Conservation (phyloP, 106 monocot species). For the Allium sativum region DNA sequence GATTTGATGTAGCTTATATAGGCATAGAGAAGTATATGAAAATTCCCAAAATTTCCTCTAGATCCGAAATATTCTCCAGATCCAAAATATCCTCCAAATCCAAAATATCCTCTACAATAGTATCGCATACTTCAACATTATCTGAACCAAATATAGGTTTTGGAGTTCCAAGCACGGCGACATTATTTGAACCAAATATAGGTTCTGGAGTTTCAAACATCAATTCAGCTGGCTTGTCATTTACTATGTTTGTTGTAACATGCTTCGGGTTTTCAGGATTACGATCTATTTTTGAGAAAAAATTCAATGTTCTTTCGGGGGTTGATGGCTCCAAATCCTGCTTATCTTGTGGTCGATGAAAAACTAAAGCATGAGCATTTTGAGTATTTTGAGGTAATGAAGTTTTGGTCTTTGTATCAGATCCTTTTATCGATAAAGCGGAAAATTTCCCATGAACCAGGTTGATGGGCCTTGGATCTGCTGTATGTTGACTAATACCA, state of each 20-base stretch:
- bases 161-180: no score
- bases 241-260: constrained; percentile 6
- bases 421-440: not conserved
- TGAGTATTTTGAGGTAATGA: not conserved
- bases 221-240: not conserved
- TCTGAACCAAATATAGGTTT: not conserved
- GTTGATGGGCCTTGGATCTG: not conserved
- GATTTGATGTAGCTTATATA: no score
- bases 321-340: not conserved
- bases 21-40: no score
- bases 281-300: constrained; percentile 37
- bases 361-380: no score
- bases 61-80: no score
- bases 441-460: not conserved
- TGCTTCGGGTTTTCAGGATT: constrained; percentile 24
- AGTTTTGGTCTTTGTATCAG: not conserved
- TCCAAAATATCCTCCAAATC: no score
- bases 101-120: no score
- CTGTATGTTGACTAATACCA: constrained; percentile 30
- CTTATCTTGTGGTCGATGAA: no score
- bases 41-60: no score
- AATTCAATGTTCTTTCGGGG: constrained; percentile 31
- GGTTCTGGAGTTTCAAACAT: constrained; percentile 13
- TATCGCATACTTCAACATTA: no score
- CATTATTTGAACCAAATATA: not conserved